These are phyloP conservation scores for Bacidia gigantensis DNA, from an alignment of 495 filamentous ascomycete species.

Conservation along the genomic window DNA sequence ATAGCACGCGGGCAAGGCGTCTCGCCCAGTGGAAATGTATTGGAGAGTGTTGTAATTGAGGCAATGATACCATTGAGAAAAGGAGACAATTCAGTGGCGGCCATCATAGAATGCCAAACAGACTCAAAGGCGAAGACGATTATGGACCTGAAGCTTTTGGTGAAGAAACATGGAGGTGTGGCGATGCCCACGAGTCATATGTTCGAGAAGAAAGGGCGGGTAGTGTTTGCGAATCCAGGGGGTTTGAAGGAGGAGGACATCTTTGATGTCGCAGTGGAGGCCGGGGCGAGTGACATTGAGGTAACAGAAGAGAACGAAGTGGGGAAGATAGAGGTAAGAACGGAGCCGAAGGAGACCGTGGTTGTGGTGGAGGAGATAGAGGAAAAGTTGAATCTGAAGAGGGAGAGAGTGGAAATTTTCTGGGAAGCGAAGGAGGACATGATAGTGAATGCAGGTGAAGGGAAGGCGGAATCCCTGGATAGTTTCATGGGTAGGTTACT, in stretches of 20 bases:
- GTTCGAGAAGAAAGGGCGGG: conserved; percentile 64
- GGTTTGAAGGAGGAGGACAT: conserved; percentile 54
- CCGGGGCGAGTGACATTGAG: conserved; percentile 69
- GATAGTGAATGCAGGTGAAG: conserved; percentile 43
- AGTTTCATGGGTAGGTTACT: conserved; percentile 42
- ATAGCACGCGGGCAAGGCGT: conserved; percentile 78
- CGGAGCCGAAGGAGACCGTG: conserved; percentile 55
- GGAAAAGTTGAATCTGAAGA: conserved; percentile 42
- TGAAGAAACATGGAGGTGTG: conserved; percentile 57
- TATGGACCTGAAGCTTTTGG: conserved; percentile 49
- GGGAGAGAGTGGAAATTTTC: conserved; percentile 62
- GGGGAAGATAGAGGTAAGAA: conserved; percentile 60
- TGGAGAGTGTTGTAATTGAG: conserved; percentile 70
- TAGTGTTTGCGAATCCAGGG: conserved; percentile 52
- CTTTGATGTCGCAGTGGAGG: conserved; percentile 74
- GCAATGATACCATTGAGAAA: conserved; percentile 64
- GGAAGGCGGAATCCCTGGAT: conserved; percentile 33
- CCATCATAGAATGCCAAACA: conserved; percentile 73
- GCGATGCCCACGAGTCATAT: conserved; percentile 64
- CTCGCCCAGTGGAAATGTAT: conserved; percentile 50
- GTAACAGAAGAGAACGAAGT: conserved; percentile 52
- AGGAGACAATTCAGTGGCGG: conserved; percentile 62
- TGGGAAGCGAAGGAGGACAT: conserved; percentile 74
- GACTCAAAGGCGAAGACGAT: conserved; percentile 64
- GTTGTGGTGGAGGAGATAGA: conserved; percentile 48